A percentile compares a stretch with the other conserved stretches of the same genome.
Conservation (phyloP, 495 filamentous ascomycete species). For the Astrocystis sublimbata region DNA sequence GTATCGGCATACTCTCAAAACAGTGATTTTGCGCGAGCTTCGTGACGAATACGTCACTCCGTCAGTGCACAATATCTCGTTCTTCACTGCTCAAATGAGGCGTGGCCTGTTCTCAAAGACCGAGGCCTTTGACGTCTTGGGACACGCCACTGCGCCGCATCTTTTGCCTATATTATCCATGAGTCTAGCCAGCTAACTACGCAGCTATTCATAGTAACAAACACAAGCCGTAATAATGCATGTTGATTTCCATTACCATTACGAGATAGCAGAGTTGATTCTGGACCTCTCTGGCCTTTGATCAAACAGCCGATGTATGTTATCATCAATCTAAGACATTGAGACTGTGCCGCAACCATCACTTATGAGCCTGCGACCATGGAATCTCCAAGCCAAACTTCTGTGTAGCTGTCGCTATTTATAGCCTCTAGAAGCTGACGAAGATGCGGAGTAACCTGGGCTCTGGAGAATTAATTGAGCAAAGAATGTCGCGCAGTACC, state of each 20-base stretch:
- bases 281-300: slow-evolving; percentile 8
- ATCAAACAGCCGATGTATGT: no score
- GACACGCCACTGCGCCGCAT: not conserved
- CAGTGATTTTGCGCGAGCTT: no score
- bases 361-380: no score
- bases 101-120: not conserved
- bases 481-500: not conserved
- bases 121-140: slow-evolving; percentile 6
- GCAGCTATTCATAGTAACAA: slow-evolving; percentile 13
- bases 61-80: not conserved
- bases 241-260: not conserved
- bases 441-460: no score
- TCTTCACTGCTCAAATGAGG: not conserved
- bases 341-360: no score
- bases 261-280: not conserved
- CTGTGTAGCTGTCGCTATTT: not conserved
- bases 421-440: no score
- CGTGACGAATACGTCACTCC: no score
- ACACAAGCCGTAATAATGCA: no score
- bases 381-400: not conserved
- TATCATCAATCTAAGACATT: no score
- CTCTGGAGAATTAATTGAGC: not conserved
- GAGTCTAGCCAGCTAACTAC: not conserved
- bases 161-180: slow-evolving; percentile 5
- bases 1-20: not conserved